A percentile compares a stretch with the other conserved stretches of the same genome.
Evolutionary conservation across 306 rosid species (phyloP).

Genomic region (Cyamopsis tetragonoloba): DNA sequence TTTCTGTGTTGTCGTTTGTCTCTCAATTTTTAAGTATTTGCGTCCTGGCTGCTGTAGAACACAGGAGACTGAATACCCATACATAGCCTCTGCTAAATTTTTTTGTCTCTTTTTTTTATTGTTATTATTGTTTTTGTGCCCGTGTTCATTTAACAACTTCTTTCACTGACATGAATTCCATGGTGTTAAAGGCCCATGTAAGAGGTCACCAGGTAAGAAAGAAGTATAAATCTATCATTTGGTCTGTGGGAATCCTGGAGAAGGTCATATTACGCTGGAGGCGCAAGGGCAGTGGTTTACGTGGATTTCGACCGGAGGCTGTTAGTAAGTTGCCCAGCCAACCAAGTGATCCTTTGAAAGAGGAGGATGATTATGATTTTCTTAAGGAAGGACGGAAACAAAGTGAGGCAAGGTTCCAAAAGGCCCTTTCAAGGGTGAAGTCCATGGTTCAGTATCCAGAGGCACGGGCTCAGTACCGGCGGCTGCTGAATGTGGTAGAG

Average conservation of each 20-base stretch:
- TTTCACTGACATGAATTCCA: constrained; percentile 37
- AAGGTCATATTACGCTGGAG: constrained; percentile 89
- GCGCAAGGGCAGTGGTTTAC: constrained; percentile 82
- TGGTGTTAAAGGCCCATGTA: constrained; percentile 70
- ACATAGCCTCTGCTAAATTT: background rate
- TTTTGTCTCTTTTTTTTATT: background rate
- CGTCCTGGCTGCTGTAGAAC: background rate
- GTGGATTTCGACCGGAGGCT: constrained; percentile 63
- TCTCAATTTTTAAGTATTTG: background rate
- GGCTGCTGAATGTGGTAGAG: constrained; percentile 74
- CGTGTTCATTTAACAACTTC: background rate
- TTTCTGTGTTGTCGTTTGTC: background rate
- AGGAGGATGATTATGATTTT: constrained; percentile 80
- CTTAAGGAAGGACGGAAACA: constrained; percentile 81
- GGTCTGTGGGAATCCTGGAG: constrained; percentile 92
- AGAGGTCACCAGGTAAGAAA: constrained; percentile 96
- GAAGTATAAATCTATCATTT: constrained; percentile 54
- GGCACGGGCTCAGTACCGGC: constrained; percentile 87
- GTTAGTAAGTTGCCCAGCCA: constrained; percentile 32
- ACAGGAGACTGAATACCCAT: background rate
- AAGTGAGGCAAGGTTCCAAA: constrained; percentile 72
- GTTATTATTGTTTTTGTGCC: background rate
- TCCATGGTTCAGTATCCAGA: constrained; percentile 96
- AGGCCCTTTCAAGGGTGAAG: constrained; percentile 87
- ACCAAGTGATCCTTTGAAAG: constrained; percentile 27